phyloP scores from a whole-genome alignment of 108 stramenopile species.

The Chaetoceros tenuissimus region DNA sequence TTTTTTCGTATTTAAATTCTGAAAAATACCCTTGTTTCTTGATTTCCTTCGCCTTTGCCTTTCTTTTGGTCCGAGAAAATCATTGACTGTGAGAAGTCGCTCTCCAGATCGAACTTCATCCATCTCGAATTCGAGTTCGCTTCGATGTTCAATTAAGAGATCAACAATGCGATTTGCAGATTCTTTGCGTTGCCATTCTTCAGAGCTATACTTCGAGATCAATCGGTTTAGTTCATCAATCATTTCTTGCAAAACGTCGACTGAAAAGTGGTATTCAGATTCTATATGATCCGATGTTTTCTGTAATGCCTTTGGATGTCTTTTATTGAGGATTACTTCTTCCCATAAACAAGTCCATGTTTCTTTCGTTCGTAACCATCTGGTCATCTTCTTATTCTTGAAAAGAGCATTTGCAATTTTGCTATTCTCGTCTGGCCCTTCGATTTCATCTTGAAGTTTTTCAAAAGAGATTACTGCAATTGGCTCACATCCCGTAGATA shows the following conservation, averaged over 20 bases:
- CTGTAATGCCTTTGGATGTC: no score
- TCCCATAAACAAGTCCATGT: no score
- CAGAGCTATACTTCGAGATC: conserved; percentile 9
- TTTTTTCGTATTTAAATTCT: no score
- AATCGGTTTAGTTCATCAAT: conserved; percentile 12
- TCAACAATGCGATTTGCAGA: conserved; percentile 6
- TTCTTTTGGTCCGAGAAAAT: conserved; percentile 21
- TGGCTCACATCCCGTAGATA: no score
- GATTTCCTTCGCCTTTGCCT: not conserved
- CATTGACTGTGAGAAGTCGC: conserved; percentile 11
- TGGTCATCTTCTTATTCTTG: no score
- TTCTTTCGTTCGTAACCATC: no score
- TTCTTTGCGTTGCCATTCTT: not conserved
- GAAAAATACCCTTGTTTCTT: not conserved
- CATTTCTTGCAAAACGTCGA: conserved; percentile 12
- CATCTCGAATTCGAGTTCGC: conserved; percentile 10
- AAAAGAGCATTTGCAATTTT: no score
- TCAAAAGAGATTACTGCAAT: no score
- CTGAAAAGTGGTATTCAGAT: conserved; percentile 11
- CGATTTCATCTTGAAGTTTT: no score
- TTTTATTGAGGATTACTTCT: no score
- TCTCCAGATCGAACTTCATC: conserved; percentile 14
- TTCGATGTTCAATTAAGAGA: conserved; percentile 14
- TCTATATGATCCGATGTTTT: no score
- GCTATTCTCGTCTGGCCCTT: no score